A percentile compares a stretch with the other conserved stretches of the same genome.
phyloP scores from a whole-genome alignment of 306 rosid genomes.

The Canavalia ensiformis region DNA sequence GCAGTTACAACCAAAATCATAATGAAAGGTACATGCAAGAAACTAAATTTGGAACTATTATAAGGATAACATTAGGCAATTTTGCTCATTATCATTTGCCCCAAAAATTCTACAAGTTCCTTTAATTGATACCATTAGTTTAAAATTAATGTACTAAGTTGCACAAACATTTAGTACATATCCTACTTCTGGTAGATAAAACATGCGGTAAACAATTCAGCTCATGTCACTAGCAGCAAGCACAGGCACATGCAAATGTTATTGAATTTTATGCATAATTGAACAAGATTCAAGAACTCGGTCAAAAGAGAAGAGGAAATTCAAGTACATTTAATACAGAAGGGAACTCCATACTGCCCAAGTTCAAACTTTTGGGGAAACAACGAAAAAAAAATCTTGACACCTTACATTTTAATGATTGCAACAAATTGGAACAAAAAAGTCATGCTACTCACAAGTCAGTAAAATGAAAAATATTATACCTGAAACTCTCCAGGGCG shows the following conservation, averaged over 20 bases:
- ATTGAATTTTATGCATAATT: constrained; percentile 13
- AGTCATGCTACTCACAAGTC: neutral
- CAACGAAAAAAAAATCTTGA: neutral
- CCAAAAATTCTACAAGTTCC: constrained; percentile 19
- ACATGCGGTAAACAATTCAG: constrained; percentile 21
- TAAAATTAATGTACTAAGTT: constrained; percentile 16
- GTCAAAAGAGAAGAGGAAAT: constrained; percentile 18
- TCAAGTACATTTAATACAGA: neutral
- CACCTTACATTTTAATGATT: constrained; percentile 3
- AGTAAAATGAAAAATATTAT: constrained; percentile 42
- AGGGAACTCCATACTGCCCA: neutral
- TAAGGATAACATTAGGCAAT: constrained; percentile 8
- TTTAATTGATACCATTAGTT: constrained; percentile 29
- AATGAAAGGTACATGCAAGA: constrained; percentile 18
- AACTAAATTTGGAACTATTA: neutral
- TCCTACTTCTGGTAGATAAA: constrained; percentile 25
- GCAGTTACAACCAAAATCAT: constrained; percentile 15
- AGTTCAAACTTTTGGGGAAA: neutral
- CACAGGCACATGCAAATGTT: constrained; percentile 15
- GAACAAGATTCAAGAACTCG: constrained; percentile 18
- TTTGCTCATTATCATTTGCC: constrained; percentile 6
- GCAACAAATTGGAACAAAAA: constrained; percentile 26
- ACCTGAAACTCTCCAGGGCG: constrained; percentile 99
- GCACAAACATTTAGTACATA: neutral
- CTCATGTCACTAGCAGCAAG: constrained; percentile 35